Base-by-base conservation (phyloP, 2,329 filamentous ascomycete species). In the Leptoxyphium fumago region DNA sequence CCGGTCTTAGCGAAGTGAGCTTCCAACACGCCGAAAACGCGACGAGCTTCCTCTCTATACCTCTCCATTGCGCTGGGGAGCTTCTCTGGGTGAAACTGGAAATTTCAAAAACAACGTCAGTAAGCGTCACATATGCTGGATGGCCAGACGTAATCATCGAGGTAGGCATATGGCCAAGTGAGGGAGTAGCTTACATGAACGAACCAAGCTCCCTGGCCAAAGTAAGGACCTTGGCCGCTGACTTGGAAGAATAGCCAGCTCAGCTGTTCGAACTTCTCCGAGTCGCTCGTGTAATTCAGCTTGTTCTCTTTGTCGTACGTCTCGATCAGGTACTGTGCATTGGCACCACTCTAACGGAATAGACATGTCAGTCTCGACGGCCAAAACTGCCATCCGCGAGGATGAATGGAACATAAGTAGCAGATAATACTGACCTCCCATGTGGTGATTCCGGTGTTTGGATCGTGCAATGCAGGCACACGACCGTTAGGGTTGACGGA, bases 201-300 rank as follows among this genome's bases (percentile, higher is more conserved):
- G 54, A 68, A 71, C 67, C 67, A 72, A 26, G 55, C 58, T 0
- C 55, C 56, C 51, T 72, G 69, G 11, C 70, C 70, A 46, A 62
- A 61, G 43, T 62, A 61, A 0, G 62, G 60, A 2, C 59, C 61
- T 43, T 62, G 60, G 1, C 57, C 57, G 8, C 46, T 52, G n/a
- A 59, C 52, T 42, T 64, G 61, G 48, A 62, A 62, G 21, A 51
- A 41, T 2, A 59, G 43, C 55, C 55, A 65, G 42, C 55, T 55
- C 44, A 58, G 52, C 34, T 40, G 34, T 5, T 52, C 51, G 38
- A 48, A 52, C 38, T 55, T 55, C 41, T 60, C 52, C 14, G 51
- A 47, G 2, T 51, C 42, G 1, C 45, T 48, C 10, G 40, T 43
- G 43, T 60, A 61, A 14, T 40, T 45, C 13, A 64, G 47, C 17